Evolutionary conservation across 495 filamentous ascomycete species (phyloP).

Genomic region (Cercophora sp.): DNA sequence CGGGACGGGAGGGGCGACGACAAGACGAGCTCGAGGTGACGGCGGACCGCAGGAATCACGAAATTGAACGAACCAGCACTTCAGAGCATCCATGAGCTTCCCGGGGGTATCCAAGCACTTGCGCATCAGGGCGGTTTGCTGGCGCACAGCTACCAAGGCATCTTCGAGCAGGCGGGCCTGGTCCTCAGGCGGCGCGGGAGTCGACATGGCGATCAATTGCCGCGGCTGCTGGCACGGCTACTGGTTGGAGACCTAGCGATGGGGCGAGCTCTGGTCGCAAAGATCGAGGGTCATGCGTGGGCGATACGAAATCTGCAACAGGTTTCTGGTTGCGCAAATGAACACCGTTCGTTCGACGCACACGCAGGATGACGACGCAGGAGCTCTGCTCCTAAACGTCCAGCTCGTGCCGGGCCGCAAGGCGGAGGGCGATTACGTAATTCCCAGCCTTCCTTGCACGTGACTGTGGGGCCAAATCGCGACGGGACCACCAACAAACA

Average conservation of each 20-base stretch:
- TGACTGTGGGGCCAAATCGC: not conserved
- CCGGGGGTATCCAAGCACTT: constrained; percentile 95
- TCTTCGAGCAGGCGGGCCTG: constrained; percentile 93
- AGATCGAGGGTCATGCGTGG: not conserved
- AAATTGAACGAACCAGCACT: constrained; percentile 78
- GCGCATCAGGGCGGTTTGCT: constrained; percentile 94
- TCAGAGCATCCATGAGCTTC: constrained; percentile 99
- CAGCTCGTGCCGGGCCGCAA: too few relatives aligned
- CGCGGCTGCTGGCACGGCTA: not conserved
- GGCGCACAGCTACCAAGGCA: constrained; percentile 91
- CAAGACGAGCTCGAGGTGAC: not conserved
- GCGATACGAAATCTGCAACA: too few relatives aligned
- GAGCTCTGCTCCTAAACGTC: not conserved
- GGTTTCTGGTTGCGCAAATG: not conserved
- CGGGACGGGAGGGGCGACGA: not conserved
- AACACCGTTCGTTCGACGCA: not conserved
- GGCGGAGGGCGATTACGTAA: not conserved
- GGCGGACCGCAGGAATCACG: not conserved
- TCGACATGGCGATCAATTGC: constrained; percentile 41
- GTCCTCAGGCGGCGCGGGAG: constrained; percentile 74
- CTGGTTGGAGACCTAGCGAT: not conserved
- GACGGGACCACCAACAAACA: too few relatives aligned
- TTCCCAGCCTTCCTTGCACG: not conserved
- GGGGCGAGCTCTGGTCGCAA: not conserved
- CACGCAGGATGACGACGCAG: not conserved